These are phyloP conservation scores for Alternaria postmessia DNA, from an alignment of 2,329 filamentous ascomycete species.

Conservation along the genomic window DNA sequence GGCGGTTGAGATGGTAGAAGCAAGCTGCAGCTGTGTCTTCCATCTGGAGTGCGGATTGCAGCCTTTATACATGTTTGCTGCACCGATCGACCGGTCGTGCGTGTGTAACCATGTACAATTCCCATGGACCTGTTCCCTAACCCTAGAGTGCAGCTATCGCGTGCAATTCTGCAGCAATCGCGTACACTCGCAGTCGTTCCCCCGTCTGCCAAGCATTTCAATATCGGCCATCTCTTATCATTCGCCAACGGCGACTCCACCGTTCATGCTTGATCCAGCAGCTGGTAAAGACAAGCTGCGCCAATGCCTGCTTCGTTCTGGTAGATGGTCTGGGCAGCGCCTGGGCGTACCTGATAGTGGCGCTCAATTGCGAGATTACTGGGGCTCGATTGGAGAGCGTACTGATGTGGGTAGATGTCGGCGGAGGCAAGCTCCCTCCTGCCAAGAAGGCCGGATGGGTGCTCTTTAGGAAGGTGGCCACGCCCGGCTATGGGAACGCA, in stretches of 20 bases:
- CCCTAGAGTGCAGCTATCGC: background rate
- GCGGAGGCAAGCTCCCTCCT: background rate
- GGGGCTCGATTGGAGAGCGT: background rate
- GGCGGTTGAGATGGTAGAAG: background rate
- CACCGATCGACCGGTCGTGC: background rate
- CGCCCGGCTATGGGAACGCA: background rate
- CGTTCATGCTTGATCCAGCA: background rate
- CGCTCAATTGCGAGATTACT: background rate
- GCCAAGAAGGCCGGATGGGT: constrained; percentile 2
- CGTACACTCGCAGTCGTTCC: background rate
- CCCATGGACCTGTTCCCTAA: background rate
- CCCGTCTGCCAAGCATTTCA: background rate
- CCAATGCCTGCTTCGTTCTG: constrained; percentile 5
- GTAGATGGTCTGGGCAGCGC: constrained; percentile 21
- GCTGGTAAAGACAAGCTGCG: constrained; percentile 4
- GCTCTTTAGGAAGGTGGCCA: constrained; percentile 3
- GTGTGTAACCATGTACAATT: background rate
- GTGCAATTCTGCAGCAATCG: background rate
- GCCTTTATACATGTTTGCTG: background rate
- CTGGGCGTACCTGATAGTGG: constrained; percentile 26
- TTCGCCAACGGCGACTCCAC: constrained; percentile 2
- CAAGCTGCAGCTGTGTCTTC: background rate
- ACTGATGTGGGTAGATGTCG: background rate
- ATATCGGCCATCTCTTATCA: constrained; percentile 5
- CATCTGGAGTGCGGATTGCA: background rate